Evolutionary conservation across 106 monocot genomes (phyloP).

Genomic region (Amphibolis antarctica): DNA sequence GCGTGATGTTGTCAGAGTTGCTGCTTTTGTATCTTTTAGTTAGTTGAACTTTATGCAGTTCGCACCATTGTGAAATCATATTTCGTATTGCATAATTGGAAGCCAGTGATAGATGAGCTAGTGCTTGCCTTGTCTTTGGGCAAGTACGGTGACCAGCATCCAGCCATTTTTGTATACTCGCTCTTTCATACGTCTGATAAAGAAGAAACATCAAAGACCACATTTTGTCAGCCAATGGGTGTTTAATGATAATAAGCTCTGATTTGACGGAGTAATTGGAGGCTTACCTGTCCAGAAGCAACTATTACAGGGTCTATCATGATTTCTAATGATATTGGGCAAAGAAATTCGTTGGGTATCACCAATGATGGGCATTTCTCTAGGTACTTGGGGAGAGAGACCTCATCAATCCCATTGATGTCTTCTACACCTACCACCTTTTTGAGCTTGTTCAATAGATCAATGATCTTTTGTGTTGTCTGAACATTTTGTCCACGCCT

Average conservation of each 20-base stretch:
- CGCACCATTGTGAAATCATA: constrained; percentile 32
- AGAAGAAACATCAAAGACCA: neutral
- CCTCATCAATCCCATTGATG: constrained; percentile 21
- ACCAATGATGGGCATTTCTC: constrained; percentile 42
- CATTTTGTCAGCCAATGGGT: neutral
- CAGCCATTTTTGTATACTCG: constrained; percentile 33
- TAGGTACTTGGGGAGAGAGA: constrained; percentile 31
- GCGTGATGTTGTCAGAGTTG: neutral
- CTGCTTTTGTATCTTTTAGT: constrained; percentile 1
- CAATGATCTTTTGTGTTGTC: constrained; percentile 25
- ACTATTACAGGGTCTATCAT: constrained; percentile 57
- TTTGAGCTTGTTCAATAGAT: constrained; percentile 34
- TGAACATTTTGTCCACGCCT: constrained; percentile 17
- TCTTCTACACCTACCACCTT: constrained; percentile 32
- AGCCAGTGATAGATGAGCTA: constrained; percentile 22
- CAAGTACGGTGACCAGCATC: constrained; percentile 29
- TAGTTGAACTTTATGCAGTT: constrained; percentile 29
- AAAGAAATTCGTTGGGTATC: constrained; percentile 54
- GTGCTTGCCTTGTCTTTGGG: constrained; percentile 24
- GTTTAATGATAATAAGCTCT: neutral
- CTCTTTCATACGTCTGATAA: constrained; percentile 28
- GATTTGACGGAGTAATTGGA: neutral
- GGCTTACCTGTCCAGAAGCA: constrained; percentile 42
- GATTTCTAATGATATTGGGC: constrained; percentile 45
- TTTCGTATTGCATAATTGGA: constrained; percentile 31